phyloP scores from a whole-genome alignment of 2,329 filamentous ascomycete genomes.

The Cercospora janseana region DNA sequence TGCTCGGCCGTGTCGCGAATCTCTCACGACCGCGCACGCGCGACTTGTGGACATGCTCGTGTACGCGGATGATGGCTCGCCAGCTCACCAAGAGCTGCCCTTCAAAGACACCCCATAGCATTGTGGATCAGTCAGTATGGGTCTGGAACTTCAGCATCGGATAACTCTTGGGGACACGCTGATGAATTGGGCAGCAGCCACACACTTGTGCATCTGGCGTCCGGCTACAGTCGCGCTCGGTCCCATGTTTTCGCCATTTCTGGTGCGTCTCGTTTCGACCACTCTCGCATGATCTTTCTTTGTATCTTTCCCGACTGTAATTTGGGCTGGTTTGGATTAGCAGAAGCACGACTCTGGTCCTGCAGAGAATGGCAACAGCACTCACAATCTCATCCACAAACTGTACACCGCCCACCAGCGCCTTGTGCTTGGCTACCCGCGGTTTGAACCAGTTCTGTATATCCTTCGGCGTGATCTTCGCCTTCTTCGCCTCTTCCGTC shows the following conservation, averaged over 20 bases:
- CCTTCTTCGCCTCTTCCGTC: slow-evolving; percentile 48
- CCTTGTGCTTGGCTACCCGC: slow-evolving; percentile 44
- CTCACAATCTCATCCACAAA: slow-evolving; percentile 54
- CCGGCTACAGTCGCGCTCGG: slow-evolving; percentile 38
- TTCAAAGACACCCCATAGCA: too few species aligned
- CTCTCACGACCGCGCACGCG: too few species aligned
- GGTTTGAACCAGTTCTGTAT: slow-evolving; percentile 40
- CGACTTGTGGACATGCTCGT: too few species aligned
- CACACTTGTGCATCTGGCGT: slow-evolving; percentile 36
- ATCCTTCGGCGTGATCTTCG: slow-evolving; percentile 36
- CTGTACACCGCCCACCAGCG: slow-evolving; percentile 41
- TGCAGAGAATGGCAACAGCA: too few species aligned
- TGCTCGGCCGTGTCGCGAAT: too few species aligned
- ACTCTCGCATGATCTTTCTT: slow-evolving; percentile 56
- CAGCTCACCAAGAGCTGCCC: too few species aligned
- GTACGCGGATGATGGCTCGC: too few species aligned
- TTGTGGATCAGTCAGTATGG: too few species aligned
- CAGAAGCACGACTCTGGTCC: not conserved
- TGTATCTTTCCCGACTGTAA: slow-evolving; percentile 59
- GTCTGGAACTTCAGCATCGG: too few species aligned
- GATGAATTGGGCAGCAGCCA: slow-evolving; percentile 3
- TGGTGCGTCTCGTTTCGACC: slow-evolving; percentile 55
- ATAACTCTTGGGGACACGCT: too few species aligned
- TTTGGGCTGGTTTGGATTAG: slow-evolving; percentile 44
- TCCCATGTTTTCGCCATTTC: slow-evolving; percentile 30